These are phyloP conservation scores for Spinacia oleracea DNA, from an alignment of 179 eudicot species.

Conservation along the genomic window DNA sequence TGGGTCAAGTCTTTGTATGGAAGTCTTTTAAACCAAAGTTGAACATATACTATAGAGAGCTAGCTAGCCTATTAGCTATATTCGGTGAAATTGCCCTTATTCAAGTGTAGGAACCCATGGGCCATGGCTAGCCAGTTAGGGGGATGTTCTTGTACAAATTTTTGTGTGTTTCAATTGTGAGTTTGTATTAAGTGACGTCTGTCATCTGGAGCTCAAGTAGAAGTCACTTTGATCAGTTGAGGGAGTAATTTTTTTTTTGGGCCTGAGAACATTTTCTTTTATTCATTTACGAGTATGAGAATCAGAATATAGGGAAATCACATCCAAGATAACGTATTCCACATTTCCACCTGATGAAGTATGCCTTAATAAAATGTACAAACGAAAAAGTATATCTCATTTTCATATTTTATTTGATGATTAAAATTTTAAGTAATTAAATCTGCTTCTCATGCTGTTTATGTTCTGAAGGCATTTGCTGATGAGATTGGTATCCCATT, in stretches of 20 bases:
- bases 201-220: background rate
- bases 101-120: background rate
- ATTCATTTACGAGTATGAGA: background rate
- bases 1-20: background rate
- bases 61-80: background rate
- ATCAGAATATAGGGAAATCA: background rate
- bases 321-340: background rate
- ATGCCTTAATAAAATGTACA: background rate
- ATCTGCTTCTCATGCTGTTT: background rate
- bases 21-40: background rate
- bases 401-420: background rate
- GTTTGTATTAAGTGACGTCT: background rate
- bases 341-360: background rate
- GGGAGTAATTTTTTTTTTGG: background rate
- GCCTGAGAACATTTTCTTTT: background rate
- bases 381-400: background rate
- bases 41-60: background rate
- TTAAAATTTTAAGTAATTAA: no score
- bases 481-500: constrained; percentile 55
- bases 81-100: background rate
- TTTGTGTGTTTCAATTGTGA: background rate
- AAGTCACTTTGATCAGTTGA: background rate
- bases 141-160: background rate
- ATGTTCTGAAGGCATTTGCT: constrained; percentile 37
- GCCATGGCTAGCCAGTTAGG: no score